Percentiles rank a stretch among this genome's conserved stretches.
Evolutionary conservation across 768 basidiomycete species (phyloP).

Genomic region (Lepiota venenata): DNA sequence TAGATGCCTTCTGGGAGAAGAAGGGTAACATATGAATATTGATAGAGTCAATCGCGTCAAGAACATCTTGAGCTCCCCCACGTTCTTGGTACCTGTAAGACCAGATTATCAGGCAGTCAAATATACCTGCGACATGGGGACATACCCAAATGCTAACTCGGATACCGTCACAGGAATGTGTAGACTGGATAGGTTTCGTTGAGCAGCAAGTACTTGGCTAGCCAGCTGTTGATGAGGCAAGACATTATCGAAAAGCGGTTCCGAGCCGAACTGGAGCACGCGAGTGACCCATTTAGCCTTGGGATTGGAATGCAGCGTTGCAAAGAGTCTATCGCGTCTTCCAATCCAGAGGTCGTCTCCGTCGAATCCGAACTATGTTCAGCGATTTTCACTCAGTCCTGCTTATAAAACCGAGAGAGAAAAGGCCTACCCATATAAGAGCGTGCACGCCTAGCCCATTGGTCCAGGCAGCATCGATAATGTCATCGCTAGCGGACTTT

Average conservation of each 20-base stretch:
- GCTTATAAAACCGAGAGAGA: neutral
- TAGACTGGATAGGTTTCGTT: slow-evolving; percentile 39
- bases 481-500: slow-evolving; percentile 31
- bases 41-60: slow-evolving; percentile 50
- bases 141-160: slow-evolving; percentile 42
- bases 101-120: too few relatives aligned
- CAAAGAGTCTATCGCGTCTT: slow-evolving; percentile 41
- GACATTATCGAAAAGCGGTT: slow-evolving; percentile 51
- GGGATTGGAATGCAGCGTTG: slow-evolving; percentile 41
- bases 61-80: slow-evolving; percentile 46
- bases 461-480: slow-evolving; percentile 57
- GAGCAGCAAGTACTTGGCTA: slow-evolving; percentile 39
- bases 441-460: slow-evolving; percentile 52
- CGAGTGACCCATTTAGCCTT: slow-evolving; percentile 53
- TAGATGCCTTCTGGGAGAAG: slow-evolving; percentile 45
- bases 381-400: neutral
- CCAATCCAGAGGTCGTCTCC: slow-evolving; percentile 38
- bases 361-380: slow-evolving; percentile 32
- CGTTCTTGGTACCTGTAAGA: slow-evolving; percentile 38
- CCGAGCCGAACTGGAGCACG: slow-evolving; percentile 56
- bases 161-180: slow-evolving; percentile 57
- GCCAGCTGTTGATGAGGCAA: slow-evolving; percentile 40
- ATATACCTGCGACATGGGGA: slow-evolving; percentile 14
- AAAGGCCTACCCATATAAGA: slow-evolving; percentile 48
- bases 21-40: slow-evolving; percentile 61